Conservation (phyloP, 306 rosid genomes). For the Begonia fuchsioides region DNA sequence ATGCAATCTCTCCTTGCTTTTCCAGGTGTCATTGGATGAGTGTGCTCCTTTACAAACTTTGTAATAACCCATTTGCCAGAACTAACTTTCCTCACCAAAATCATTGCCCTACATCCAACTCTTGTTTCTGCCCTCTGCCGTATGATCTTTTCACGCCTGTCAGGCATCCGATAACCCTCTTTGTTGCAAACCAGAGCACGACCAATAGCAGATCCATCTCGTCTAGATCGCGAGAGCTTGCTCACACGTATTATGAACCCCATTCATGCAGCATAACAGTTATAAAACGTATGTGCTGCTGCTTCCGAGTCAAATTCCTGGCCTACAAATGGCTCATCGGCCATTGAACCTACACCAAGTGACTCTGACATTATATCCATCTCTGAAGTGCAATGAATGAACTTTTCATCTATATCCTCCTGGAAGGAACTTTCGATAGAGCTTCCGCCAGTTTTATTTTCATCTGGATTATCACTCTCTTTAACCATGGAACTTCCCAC, state of each 20-base stretch:
- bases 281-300: slow-evolving; percentile 83
- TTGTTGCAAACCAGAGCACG: slow-evolving; percentile 95
- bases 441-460: slow-evolving; percentile 44
- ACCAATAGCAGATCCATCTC: slow-evolving; percentile 86
- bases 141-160: slow-evolving; percentile 84
- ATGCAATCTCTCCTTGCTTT: slow-evolving; percentile 70
- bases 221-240: slow-evolving; percentile 91
- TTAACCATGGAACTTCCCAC: too few relatives aligned
- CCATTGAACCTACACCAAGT: slow-evolving; percentile 30
- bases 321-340: slow-evolving; percentile 77
- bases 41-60: slow-evolving; percentile 73
- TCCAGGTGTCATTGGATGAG: slow-evolving; percentile 75
- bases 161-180: slow-evolving; percentile 95
- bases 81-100: slow-evolving; percentile 66
- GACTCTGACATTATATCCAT: slow-evolving; percentile 27
- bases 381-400: slow-evolving; percentile 37
- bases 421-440: slow-evolving; percentile 43
- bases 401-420: slow-evolving; percentile 34
- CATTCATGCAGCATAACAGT: slow-evolving; percentile 62
- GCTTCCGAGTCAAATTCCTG: slow-evolving; percentile 89
- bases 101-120: slow-evolving; percentile 95
- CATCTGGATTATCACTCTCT: slow-evolving; percentile 32
- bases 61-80: slow-evolving; percentile 91
- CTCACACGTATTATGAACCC: slow-evolving; percentile 92
- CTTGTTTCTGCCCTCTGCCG: slow-evolving; percentile 96